Evolutionary conservation across 495 filamentous ascomycete genomes (phyloP), one percentile per base, ranked within the genome.

Genomic region (Hypoxylon lienhwacheense): DNA sequence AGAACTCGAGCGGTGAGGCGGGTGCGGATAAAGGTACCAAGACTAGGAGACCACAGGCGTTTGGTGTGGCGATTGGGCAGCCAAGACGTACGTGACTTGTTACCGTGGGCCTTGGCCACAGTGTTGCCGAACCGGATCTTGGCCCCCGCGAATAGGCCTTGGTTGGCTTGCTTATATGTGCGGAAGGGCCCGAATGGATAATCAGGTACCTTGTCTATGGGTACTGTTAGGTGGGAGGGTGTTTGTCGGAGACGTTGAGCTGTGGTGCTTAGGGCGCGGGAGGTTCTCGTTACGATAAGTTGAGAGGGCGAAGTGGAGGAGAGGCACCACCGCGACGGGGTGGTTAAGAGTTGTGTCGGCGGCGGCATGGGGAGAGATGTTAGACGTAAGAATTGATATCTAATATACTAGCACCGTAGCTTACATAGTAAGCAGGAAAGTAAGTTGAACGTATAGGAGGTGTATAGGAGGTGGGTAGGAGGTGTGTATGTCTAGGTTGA

Each of bases 71-170:
- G 85, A 70, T 97, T 97, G 24, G 91, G 91, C 45, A 85, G 81
- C 95, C 95, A 98, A 31, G 68, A 68, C 41, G 92, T 86, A 29
- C 89, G 84, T 29, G 90, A 90, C 69, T 96, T 96, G 74, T 83
- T 83, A 64, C 88, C 79, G 72, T 88, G 82, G 41, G 77, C 75
- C 58, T 83, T 70, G 19, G 89, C 89, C 35, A 97, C 90, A 53
- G 84, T 87, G 83, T 98, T 96, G 66, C 93, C 93, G 79, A 89
- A 93, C 49, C 85, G 89, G 73, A 93, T 90, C 44, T 78, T 80
- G 36, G 81, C 73, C 32, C 76, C 75, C 36, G 87, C 91, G 77
- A 93, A 97, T 5, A 97, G 84, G 53, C 92, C 91, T 35, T 81
- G 77, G 77, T 95, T 88, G 50, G 85, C 82, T 70, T 96, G 90